phyloP scores from a whole-genome alignment of 768 basidiomycete species.

The Amanita subjunquillea region DNA sequence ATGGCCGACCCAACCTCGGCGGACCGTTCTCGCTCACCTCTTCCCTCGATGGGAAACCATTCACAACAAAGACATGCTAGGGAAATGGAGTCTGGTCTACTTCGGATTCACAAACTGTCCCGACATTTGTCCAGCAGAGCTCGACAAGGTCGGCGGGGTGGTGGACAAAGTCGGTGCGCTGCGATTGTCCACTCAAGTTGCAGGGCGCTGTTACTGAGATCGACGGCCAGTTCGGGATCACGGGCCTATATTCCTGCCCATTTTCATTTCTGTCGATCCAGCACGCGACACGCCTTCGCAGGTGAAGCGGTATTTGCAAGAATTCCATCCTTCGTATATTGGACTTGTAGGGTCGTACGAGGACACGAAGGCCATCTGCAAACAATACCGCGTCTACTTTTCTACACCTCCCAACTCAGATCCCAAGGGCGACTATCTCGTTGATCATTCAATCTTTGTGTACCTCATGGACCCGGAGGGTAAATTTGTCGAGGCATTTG shows the following conservation, averaged over 20 bases:
- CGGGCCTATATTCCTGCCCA: slow-evolving; percentile 68
- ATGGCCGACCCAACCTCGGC: slow-evolving; percentile 83
- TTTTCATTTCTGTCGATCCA: slow-evolving; percentile 97
- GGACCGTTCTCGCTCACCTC: slow-evolving; percentile 72
- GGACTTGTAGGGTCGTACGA: slow-evolving; percentile 83
- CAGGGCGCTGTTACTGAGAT: background rate
- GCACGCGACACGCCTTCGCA: slow-evolving; percentile 68
- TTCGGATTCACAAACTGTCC: slow-evolving; percentile 99
- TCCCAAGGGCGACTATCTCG: slow-evolving; percentile 88
- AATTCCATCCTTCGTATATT: slow-evolving; percentile 87
- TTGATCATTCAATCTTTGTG: slow-evolving; percentile 95
- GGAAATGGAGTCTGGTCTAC: slow-evolving; percentile 87
- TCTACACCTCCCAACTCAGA: slow-evolving; percentile 87
- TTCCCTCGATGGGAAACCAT: slow-evolving; percentile 54
- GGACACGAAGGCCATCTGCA: slow-evolving; percentile 80
- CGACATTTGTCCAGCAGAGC: slow-evolving; percentile 95
- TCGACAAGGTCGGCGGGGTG: slow-evolving; percentile 86
- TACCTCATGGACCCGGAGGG: slow-evolving; percentile 97
- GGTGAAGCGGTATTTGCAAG: slow-evolving; percentile 56
- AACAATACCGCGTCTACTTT: slow-evolving; percentile 96
- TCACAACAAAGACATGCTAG: slow-evolving; percentile 76
- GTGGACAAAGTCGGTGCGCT: slow-evolving; percentile 56
- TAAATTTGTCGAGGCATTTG: slow-evolving; percentile 93
- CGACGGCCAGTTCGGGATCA: slow-evolving; percentile 47
- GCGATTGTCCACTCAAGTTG: background rate